Evolutionary conservation across 2,329 filamentous ascomycete genomes (phyloP).

Genomic region (Diaporthe citriasiana): DNA sequence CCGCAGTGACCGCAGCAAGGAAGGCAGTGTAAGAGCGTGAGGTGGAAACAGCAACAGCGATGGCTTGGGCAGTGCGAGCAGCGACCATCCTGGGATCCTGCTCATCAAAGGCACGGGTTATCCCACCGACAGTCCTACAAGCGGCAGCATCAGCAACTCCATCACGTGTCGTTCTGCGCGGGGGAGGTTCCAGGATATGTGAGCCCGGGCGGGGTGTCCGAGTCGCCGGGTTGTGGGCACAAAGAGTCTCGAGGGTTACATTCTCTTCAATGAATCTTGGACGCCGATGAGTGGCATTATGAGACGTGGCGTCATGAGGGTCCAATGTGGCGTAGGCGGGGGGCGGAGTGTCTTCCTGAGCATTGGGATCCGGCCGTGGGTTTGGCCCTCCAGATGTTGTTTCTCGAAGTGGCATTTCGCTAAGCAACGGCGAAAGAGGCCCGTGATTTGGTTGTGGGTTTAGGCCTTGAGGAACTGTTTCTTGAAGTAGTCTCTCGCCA

Average conservation of each 20-base stretch:
- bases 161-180: neutral
- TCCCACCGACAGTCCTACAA: neutral
- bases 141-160: neutral
- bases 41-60: conserved; percentile 1
- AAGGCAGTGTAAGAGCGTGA: neutral
- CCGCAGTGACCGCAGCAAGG: conserved; percentile 1
- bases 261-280: neutral
- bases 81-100: neutral
- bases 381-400: too few relatives aligned
- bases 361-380: too few relatives aligned
- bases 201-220: neutral
- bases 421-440: too few relatives aligned
- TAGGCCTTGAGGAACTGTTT: too few relatives aligned
- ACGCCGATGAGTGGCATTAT: neutral
- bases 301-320: too few relatives aligned
- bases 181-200: neutral
- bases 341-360: neutral
- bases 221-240: neutral
- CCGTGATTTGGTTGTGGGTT: too few relatives aligned
- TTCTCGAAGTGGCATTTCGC: too few relatives aligned
- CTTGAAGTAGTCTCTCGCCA: neutral
- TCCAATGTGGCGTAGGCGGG: neutral
- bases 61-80: neutral
- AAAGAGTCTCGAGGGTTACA: neutral
- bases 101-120: neutral